phyloP scores from a whole-genome alignment of 495 filamentous ascomycete genomes.

The Tetracladium setigerum region DNA sequence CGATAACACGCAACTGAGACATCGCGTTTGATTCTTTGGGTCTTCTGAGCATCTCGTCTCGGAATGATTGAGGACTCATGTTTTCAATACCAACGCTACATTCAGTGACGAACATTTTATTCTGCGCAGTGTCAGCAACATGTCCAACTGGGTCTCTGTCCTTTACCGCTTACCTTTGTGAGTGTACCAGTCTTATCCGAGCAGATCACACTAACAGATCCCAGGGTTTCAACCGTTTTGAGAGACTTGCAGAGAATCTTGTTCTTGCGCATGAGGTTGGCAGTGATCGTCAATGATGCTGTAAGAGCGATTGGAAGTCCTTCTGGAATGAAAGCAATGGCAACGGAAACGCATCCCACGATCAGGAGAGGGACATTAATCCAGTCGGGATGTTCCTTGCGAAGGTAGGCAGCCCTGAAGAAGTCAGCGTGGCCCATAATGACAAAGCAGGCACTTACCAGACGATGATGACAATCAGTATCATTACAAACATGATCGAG shows the following conservation, averaged over 20 bases:
- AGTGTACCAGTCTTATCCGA: constrained; percentile 51
- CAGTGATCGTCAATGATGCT: constrained; percentile 40
- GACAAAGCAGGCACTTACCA: constrained; percentile 14
- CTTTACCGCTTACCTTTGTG: constrained; percentile 40
- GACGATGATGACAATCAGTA: constrained; percentile 46
- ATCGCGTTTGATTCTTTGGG: constrained; percentile 20
- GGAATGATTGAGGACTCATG: constrained; percentile 31
- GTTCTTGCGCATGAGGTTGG: constrained; percentile 27
- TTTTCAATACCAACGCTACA: constrained; percentile 36
- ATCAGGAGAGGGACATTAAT: constrained; percentile 63
- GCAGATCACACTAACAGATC: constrained; percentile 49
- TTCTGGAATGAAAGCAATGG: constrained; percentile 68
- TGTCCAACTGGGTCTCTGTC: constrained; percentile 36
- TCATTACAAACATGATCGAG: constrained; percentile 44
- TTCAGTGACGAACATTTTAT: constrained; percentile 54
- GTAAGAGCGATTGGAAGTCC: constrained; percentile 65
- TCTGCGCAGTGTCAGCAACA: constrained; percentile 24
- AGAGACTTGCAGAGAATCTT: constrained; percentile 28
- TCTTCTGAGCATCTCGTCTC: constrained; percentile 28
- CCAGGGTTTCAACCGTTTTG: constrained; percentile 54
- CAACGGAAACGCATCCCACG: constrained; percentile 57
- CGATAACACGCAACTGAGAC: constrained; percentile 41
- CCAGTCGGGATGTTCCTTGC: constrained; percentile 49
- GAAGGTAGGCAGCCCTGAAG: constrained; percentile 54
- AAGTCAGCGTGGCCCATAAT: constrained; percentile 1